Evolutionary conservation across 768 basidiomycete genomes (phyloP).

Genomic region (Chalciporus pseudorubinellus): DNA sequence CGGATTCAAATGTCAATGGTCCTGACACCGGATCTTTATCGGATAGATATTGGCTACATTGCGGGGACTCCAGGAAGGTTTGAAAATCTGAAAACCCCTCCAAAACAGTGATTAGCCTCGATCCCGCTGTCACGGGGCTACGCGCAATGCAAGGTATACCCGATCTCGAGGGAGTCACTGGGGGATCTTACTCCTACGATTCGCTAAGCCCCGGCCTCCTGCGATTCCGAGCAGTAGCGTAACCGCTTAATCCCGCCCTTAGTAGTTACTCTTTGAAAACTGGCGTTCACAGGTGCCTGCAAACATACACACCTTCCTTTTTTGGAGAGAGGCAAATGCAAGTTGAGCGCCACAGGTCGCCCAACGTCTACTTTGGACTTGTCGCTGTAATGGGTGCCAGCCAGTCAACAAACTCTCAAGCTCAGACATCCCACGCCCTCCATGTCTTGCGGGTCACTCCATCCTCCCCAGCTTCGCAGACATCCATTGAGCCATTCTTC

Average conservation of each 20-base stretch:
- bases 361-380: background rate
- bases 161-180: no score
- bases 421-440: slow-evolving; percentile 49
- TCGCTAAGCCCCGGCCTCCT: no score
- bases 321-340: background rate
- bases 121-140: background rate
- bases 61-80: background rate
- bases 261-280: no score
- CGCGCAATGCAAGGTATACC: no score
- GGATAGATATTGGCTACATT: background rate
- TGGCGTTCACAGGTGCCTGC: no score
- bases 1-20: no score
- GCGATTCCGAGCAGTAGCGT: no score
- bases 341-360: background rate
- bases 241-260: no score
- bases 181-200: no score
- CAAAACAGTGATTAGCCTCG: background rate
- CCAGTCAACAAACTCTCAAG: slow-evolving; percentile 55
- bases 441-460: slow-evolving; percentile 91
- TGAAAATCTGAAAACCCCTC: background rate
- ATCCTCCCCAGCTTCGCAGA: slow-evolving; percentile 82
- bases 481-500: slow-evolving; percentile 88
- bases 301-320: no score
- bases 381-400: slow-evolving; percentile 62
- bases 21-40: background rate